Evolutionary conservation across 495 filamentous ascomycete genomes (phyloP), one percentile per base, ranked within the genome.

Genomic region (Daldinia grandis): DNA sequence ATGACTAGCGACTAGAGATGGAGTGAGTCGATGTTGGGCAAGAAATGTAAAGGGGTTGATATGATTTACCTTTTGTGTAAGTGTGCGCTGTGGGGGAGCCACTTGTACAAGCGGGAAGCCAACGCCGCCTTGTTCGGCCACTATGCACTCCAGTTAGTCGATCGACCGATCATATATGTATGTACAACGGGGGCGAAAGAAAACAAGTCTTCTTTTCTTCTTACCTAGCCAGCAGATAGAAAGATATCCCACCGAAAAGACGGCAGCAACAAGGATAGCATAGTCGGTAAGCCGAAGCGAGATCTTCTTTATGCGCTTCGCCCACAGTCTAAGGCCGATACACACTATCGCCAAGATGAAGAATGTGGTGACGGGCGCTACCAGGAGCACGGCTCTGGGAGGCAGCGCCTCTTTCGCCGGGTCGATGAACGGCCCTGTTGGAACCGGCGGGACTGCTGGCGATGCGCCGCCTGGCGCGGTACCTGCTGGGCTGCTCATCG

Each of bases 301-400:
- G n/a, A 56, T 56, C 25, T 56, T 56, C 28, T 56, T 56, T 33
- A 56, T 56, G 15, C 28, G 53, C 30, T 30, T 30, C 17, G 53
- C 53, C 53, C 53, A 56, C 6, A 56, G n/a, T 56, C 53, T 1
- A 8, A 56, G 53, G 15, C 24, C 53, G 53, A 53, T 53, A 53
- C 49, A 53, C 17, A 53, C 4, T 19, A 27, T 28, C 10, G 49
- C 21, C 12, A 53, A n/a, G 5, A 25, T 53, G 17, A 44, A 44
- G 8, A 44, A 44, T 44, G 17, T 44, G n/a, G 40, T 44, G 0
- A 44, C 17, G 17, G 40, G 40, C 5, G 40, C 17, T 44, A 44
- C 40, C 7, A 44, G 17, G 0, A 44, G 40, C 5, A 44, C 40
- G 17, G 40, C 40, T 44, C 40, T 44, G 0, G 40, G 40, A 9